phyloP scores from a whole-genome alignment of 2,329 filamentous ascomycete genomes.

The Chrysoporthe deuterocubensis region DNA sequence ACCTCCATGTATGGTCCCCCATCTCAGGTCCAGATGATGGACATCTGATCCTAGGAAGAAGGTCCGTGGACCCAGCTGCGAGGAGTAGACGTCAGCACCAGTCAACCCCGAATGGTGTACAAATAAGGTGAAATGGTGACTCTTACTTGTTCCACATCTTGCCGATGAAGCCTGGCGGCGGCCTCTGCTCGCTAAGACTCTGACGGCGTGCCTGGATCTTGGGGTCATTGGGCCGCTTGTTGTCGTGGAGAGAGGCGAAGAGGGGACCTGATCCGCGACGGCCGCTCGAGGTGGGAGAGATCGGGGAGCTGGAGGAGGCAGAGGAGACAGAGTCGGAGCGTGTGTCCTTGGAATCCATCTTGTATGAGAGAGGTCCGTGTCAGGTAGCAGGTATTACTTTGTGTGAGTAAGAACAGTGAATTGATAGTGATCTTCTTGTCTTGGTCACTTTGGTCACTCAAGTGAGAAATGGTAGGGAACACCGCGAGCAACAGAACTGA shows the following conservation, averaged over 20 bases:
- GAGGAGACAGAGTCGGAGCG: slow-evolving; percentile 29
- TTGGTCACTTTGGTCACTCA: not conserved
- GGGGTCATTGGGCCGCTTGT: slow-evolving; percentile 53
- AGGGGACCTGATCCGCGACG: slow-evolving; percentile 50
- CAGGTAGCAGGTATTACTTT: too few species aligned
- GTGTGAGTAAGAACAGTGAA: not conserved
- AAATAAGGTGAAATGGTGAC: not conserved
- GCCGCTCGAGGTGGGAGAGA: slow-evolving; percentile 30
- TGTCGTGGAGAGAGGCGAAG: slow-evolving; percentile 56
- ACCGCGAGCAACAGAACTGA: not conserved
- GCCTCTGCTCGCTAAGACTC: slow-evolving; percentile 59
- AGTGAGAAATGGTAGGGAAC: not conserved
- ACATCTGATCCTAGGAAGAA: not conserved
- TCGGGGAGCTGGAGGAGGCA: slow-evolving; percentile 6
- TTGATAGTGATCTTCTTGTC: not conserved
- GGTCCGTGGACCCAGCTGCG: slow-evolving; percentile 3
- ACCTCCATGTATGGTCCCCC: not conserved
- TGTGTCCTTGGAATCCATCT: slow-evolving; percentile 20
- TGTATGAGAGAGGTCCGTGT: not conserved
- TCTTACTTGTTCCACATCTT: slow-evolving; percentile 62
- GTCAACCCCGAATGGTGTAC: not conserved
- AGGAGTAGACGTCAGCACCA: not conserved
- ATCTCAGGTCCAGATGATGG: too few species aligned
- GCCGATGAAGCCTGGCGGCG: slow-evolving; percentile 53
- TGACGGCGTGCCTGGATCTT: slow-evolving; percentile 51